Conservation (phyloP, 139 green algal species). For the Raphidocelis subcapitata region DNA sequence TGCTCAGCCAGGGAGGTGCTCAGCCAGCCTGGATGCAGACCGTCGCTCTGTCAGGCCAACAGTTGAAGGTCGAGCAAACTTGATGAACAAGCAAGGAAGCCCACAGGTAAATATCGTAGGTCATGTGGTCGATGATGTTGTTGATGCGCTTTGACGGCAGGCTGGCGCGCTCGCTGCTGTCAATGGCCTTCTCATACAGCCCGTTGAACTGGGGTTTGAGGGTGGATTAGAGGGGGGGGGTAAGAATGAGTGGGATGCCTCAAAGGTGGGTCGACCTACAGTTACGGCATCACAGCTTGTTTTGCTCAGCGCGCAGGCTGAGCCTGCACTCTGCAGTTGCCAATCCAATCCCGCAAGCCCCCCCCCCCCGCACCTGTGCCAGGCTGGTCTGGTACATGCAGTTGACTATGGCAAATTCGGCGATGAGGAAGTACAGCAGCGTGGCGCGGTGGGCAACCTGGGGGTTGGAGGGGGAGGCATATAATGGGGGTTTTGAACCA, state of each 20-base stretch:
- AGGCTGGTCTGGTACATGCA: constrained; percentile 96
- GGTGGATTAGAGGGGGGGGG: not conserved
- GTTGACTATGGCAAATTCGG: constrained; percentile 91
- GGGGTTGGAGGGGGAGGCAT: no score
- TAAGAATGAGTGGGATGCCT: not conserved
- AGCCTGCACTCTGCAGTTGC: no score
- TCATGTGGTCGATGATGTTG: constrained; percentile 95
- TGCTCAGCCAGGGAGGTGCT: not conserved
- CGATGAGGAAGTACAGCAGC: constrained; percentile 95
- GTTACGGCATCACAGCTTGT: no score
- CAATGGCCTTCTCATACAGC: constrained; percentile 80
- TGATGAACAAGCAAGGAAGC: no score
- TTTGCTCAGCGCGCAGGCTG: no score
- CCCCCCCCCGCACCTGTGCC: constrained; percentile 42
- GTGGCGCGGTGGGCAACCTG: constrained; percentile 79
- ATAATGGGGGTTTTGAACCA: no score
- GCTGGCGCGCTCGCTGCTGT: constrained; percentile 76
- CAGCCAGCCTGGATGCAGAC: no score
- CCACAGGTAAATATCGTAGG: constrained; percentile 90
- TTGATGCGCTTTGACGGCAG: constrained; percentile 90
- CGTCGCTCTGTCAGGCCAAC: no score
- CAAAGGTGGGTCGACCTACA: no score
- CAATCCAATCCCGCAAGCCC: no score
- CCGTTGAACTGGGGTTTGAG: constrained; percentile 73
- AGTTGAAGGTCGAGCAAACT: no score